A percentile compares a stretch with the other conserved stretches of the same genome.
Evolutionary conservation across 129 eudicot genomes (phyloP).

Genomic region (Oenanthe sinensis): DNA sequence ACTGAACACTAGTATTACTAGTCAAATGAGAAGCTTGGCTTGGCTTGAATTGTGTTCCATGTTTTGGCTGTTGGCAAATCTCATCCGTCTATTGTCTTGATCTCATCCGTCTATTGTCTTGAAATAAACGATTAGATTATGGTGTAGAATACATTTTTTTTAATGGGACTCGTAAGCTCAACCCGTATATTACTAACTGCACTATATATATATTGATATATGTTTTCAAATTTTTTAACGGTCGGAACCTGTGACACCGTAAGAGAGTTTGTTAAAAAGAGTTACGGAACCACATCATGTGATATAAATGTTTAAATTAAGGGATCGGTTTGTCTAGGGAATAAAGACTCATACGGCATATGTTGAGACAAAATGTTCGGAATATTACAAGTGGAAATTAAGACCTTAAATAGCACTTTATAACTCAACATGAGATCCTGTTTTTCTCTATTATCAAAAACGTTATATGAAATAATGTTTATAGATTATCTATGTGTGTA

Average conservation of each 20-base stretch:
- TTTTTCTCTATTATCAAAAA: no score
- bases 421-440: no score
- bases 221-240: slow-evolving; percentile 27
- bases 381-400: no score
- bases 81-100: slow-evolving; percentile 24
- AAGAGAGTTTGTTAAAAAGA: slow-evolving; percentile 2
- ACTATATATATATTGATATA: neutral
- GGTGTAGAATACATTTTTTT: neutral
- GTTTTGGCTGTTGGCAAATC: slow-evolving; percentile 11
- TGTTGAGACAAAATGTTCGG: no score
- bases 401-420: no score
- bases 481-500: no score
- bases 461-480: no score
- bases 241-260: slow-evolving; percentile 15
- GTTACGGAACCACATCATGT: slow-evolving; percentile 9
- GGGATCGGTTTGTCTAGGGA: no score
- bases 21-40: neutral
- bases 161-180: slow-evolving; percentile 4
- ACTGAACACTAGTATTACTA: neutral
- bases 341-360: no score
- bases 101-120: slow-evolving; percentile 27
- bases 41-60: neutral
- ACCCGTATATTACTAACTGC: neutral
- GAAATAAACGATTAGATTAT: slow-evolving; percentile 20
- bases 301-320: no score